These are phyloP conservation scores for Jimgerdemannia flammicorona DNA, from an alignment of 192 early-diverging fungal genomes.

Conservation along the genomic window DNA sequence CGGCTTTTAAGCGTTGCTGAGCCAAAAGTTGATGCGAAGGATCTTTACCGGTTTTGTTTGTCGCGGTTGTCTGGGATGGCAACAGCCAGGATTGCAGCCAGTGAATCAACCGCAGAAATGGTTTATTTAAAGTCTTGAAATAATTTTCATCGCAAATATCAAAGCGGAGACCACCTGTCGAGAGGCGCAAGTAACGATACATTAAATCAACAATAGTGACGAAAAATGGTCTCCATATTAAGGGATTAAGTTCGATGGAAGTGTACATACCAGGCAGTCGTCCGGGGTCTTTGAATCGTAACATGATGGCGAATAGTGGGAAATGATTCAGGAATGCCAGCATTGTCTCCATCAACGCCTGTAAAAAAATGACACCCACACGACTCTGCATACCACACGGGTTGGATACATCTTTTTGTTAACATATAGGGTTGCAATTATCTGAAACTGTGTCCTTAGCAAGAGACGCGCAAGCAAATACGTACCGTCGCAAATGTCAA, in stretches of 20 bases:
- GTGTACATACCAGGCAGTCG: constrained; percentile 76
- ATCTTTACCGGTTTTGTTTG: constrained; percentile 4
- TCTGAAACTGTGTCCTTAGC: not conserved
- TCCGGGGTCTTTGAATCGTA: constrained; percentile 82
- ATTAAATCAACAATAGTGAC: constrained; percentile 20
- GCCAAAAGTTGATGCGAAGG: not conserved
- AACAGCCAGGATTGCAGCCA: not conserved
- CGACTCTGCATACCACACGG: constrained; percentile 49
- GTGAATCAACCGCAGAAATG: not conserved
- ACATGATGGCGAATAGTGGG: constrained; percentile 90
- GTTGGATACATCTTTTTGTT: not conserved
- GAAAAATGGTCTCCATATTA: constrained; percentile 5
- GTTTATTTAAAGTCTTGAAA: constrained; percentile 16
- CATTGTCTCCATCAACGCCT: constrained; percentile 79
- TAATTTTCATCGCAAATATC: constrained; percentile 19
- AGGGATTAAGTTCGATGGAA: constrained; percentile 19
- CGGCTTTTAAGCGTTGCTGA: not conserved
- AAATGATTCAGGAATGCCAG: constrained; percentile 95
- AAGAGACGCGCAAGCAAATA: not conserved
- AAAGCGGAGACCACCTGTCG: constrained; percentile 28
- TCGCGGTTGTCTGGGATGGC: not conserved
- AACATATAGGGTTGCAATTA: not conserved
- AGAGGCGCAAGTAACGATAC: constrained; percentile 4
- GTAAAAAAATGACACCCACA: constrained; percentile 73
- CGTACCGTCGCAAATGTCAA: constrained; percentile 80